Conservation (phyloP, 768 basidiomycete species). For the Leccinum rimulosum region DNA sequence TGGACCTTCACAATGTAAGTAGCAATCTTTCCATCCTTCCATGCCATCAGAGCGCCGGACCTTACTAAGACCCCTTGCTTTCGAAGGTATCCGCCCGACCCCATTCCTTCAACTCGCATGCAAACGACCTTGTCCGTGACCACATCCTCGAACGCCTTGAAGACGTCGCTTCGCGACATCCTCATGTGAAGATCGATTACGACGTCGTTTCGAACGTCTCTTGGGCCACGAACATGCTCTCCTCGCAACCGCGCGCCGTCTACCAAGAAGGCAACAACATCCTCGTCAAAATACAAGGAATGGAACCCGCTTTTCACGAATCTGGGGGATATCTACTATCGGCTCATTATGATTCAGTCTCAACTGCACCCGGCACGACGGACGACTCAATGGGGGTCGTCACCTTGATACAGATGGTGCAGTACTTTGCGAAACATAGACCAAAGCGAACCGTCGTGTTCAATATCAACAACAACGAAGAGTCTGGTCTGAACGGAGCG, state of each 20-base stretch:
- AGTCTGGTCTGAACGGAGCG: conserved; percentile 73
- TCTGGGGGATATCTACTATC: conserved; percentile 63
- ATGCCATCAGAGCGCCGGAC: too few relatives aligned
- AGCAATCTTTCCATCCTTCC: neutral
- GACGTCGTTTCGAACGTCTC: conserved; percentile 52
- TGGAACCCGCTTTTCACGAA: conserved; percentile 32
- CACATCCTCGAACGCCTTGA: conserved; percentile 57
- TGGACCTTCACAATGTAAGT: conserved; percentile 54
- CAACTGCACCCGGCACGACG: conserved; percentile 70
- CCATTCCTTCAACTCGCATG: conserved; percentile 76
- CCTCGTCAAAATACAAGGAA: conserved; percentile 61
- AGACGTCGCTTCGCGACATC: conserved; percentile 41
- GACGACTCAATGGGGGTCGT: conserved; percentile 77
- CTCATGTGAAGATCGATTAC: conserved; percentile 49
- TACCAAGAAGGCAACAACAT: conserved; percentile 73
- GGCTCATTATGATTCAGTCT: conserved; percentile 81
- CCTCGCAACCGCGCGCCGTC: conserved; percentile 22
- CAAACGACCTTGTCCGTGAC: conserved; percentile 63
- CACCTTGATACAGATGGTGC: conserved; percentile 62
- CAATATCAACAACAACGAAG: conserved; percentile 86
- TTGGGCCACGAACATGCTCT: conserved; percentile 33
- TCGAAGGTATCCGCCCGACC: conserved; percentile 62
- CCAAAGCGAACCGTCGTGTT: conserved; percentile 66
- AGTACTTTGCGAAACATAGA: conserved; percentile 48
- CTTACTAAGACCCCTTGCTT: neutral